phyloP scores from a whole-genome alignment of 2,329 filamentous ascomycete genomes.

The Aspergillus aculeatus region DNA sequence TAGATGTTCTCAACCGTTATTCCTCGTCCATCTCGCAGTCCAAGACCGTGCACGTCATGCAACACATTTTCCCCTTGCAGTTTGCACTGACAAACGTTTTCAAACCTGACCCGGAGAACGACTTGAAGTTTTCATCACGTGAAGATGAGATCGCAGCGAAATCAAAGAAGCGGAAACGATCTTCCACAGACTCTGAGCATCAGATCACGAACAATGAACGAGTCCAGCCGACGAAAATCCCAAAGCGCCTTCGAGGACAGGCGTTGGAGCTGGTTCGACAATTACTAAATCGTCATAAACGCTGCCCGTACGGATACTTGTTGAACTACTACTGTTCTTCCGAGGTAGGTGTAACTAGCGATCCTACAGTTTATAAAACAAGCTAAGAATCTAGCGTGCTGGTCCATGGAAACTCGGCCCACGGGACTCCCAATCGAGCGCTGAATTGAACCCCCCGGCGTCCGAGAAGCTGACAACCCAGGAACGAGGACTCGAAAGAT shows the following conservation, averaged over 20 bases:
- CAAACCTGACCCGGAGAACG: conserved; percentile 61
- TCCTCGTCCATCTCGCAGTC: conserved; percentile 41
- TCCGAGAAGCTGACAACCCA: conserved; percentile 28
- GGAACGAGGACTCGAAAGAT: conserved; percentile 13
- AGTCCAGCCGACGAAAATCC: conserved; percentile 18
- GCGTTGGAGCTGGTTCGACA: conserved; percentile 60
- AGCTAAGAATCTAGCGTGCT: conserved; percentile 22
- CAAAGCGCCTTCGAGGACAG: conserved; percentile 61
- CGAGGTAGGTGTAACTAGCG: conserved; percentile 38
- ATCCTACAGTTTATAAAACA: neutral
- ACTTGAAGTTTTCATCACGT: conserved; percentile 78
- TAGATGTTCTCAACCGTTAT: conserved; percentile 79
- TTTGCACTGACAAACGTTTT: conserved; percentile 94
- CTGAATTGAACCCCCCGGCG: conserved; percentile 14
- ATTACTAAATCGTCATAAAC: conserved; percentile 67
- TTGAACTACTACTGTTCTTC: conserved; percentile 77
- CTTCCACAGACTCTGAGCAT: conserved; percentile 7
- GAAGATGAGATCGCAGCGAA: conserved; percentile 70
- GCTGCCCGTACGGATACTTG: conserved; percentile 77
- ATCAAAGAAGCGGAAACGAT: conserved; percentile 17
- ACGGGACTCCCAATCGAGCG: conserved; percentile 9
- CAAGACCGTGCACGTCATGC: conserved; percentile 71
- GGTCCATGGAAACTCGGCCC: conserved; percentile 26
- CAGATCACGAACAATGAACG: neutral
- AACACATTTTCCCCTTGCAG: conserved; percentile 90